Base-by-base conservation (phyloP, 345 rosid genomes). In the Eucalyptus sideroxylon region DNA sequence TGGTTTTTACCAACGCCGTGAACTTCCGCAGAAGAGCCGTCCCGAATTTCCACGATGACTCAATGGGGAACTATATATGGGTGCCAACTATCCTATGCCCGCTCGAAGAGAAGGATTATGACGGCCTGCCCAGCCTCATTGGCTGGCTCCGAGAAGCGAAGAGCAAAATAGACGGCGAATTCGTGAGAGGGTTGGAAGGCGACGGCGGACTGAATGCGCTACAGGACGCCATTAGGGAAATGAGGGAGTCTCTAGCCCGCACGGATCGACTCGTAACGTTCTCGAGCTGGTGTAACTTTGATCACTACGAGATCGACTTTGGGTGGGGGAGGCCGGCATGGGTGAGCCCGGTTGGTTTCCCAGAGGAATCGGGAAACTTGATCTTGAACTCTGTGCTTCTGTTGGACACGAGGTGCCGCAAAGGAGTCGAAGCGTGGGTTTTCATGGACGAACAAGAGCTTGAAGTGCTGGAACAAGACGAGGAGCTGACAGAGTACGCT, bases 311-410 rank as follows among this genome's bases (percentile, higher is more conserved):
- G 50, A 85, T 85, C 15, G 89, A 91, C 50, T 91, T 90, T 8
- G 93, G 90, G 34, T 91, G 91, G 91, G 91, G 91, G 42, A 90
- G 83, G 49, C 91, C 91, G 3, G 34, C 51, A 47, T 88, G 90
- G 92, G 87, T 62, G 34, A 80, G 88, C 85, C 27, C 86, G 49
- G 24, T 27, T 7, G 77, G 44, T 13, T 59, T 47, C 14, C 16
- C 55, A 2, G 37, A 11, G 17, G 83, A 23, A 27, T 24, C 56
- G 12, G 6, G 4, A n/a, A 62, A 34, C 42, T 50, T 62, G 4
- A 15, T 11, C 80, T 0, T 3, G 21, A 69, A 17, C 44, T 0
- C 0, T 34, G 81, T 86, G 45, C 34, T 85, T 37, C 56, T 89
- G 62, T 9, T 82, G 47, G 90, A 89, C 72, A 85, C 88, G 26